Conservation (phyloP, 805 yeast species). For the Metschnikowia dekortorum region DNA sequence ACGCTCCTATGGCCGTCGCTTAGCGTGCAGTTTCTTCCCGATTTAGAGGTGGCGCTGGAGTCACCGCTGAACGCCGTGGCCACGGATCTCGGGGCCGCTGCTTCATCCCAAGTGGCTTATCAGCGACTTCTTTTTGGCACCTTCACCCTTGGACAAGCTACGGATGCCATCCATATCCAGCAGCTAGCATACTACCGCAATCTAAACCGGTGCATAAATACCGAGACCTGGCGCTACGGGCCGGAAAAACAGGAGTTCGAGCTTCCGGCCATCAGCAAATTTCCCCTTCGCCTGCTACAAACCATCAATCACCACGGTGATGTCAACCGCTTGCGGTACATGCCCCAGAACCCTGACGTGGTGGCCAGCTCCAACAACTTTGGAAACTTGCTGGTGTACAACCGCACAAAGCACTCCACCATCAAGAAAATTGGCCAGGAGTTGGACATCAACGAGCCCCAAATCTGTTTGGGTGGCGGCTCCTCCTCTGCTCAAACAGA, state of each 20-base stretch:
- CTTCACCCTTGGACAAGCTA: constrained; percentile 18
- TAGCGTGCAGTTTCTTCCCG: constrained; percentile 62
- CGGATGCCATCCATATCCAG: constrained; percentile 22
- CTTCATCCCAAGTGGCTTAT: constrained; percentile 8
- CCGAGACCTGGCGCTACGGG: constrained; percentile 33
- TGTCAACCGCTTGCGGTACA: constrained; percentile 64
- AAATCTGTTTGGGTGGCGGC: constrained; percentile 41
- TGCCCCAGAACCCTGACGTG: constrained; percentile 86
- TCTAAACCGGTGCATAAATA: constrained; percentile 32
- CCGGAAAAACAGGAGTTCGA: constrained; percentile 40
- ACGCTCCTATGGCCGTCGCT: constrained; percentile 63
- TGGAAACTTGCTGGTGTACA: constrained; percentile 67
- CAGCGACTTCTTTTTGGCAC: constrained; percentile 18
- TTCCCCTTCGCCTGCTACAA: constrained; percentile 41
- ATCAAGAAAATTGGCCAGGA: constrained; percentile 26
- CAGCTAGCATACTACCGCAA: constrained; percentile 30
- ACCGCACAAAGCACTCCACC: constrained; percentile 71
- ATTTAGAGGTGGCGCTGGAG: constrained; percentile 23
- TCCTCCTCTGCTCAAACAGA: constrained; percentile 32
- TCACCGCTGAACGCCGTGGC: not conserved
- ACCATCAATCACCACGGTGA: constrained; percentile 66
- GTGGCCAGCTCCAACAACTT: constrained; percentile 64
- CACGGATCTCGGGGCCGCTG: not conserved
- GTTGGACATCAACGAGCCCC: constrained; percentile 40
- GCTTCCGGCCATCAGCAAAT: constrained; percentile 23